Evolutionary conservation across 2,329 filamentous ascomycete genomes (phyloP).

Genomic region (Fusarium sororula): DNA sequence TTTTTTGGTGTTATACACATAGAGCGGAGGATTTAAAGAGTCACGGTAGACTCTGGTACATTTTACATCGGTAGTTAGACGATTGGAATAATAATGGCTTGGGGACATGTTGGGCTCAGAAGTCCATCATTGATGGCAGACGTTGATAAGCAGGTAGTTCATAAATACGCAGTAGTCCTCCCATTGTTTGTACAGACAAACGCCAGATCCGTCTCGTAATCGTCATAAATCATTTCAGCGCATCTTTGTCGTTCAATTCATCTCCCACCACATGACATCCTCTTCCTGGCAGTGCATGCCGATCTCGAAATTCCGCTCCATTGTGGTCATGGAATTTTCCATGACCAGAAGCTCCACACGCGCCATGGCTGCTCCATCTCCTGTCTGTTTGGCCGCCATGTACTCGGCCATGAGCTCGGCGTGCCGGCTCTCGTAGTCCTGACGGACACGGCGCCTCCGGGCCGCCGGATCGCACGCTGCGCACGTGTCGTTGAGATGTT

Average conservation of each 20-base stretch:
- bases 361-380: constrained; percentile 38
- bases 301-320: constrained; percentile 38
- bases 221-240: neutral
- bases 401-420: constrained; percentile 40
- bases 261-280: constrained; percentile 38
- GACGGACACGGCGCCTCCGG: constrained; percentile 37
- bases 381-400: constrained; percentile 37
- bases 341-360: constrained; percentile 36
- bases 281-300: constrained; percentile 25
- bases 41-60: constrained; percentile 13
- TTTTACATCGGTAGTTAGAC: constrained; percentile 2
- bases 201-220: neutral
- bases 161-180: constrained; percentile 3
- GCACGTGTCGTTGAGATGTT: constrained; percentile 49
- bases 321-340: constrained; percentile 28
- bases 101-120: neutral
- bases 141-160: constrained; percentile 2
- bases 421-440: constrained; percentile 42
- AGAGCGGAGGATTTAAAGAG: constrained; percentile 25
- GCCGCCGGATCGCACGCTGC: constrained; percentile 48
- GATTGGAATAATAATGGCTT: neutral
- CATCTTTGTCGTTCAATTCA: constrained; percentile 6
- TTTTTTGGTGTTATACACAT: constrained; percentile 33
- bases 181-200: neutral
- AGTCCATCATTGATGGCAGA: constrained; percentile 19